Base-by-base conservation (phyloP, 495 filamentous ascomycete species). In the Hypoxylon intermedium region DNA sequence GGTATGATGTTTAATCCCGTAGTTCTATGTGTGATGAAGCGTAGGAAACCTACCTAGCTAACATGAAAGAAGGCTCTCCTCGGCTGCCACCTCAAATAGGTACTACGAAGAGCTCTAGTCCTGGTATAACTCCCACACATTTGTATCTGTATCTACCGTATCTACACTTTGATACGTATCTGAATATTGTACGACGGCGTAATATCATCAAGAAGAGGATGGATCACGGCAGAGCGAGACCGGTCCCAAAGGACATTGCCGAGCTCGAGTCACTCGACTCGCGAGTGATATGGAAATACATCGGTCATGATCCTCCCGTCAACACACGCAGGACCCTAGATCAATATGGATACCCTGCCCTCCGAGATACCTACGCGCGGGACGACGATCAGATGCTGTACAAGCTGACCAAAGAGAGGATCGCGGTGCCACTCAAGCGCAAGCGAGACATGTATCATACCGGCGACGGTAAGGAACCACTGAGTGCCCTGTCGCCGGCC, bases 361-460 rank as follows among this genome's bases (percentile, higher is more conserved):
- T 89, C 0, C 73, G 79, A 13, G 86, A 87, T 15, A 87, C 86
- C 0, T 71, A 82, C 20, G 80, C 83, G 0, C 75, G 86, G 20
- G 87, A 89, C 36, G 83, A 85, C 40, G 86, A 89, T 30, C 86
- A 89, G 65, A 87, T 89, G 81, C 71, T 89, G 3, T 89, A 87
- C 73, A 89, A 89, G 54, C 77, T 86, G 1, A 89, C 87, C 0
- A 84, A 83, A 59, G 74, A 79, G 59, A 55, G 61, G 23, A 33
- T 37, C 18, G 40, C 47, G 6, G 43, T 53, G 9, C 56, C 53
- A 6, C 55, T 61, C 30, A 64, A 59, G 31, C 60, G 48, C 9
- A 65, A 69, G 43, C 37, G 37, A 38, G 68, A 65, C 5, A 60
- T 65, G 54, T 71, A 65, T 34, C 57, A 60, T 50, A 24, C 40